Evolutionary conservation across 2,329 filamentous ascomycete species (phyloP), one percentile per base, ranked within the genome.

Genomic region (Dactylellina parvicollis): DNA sequence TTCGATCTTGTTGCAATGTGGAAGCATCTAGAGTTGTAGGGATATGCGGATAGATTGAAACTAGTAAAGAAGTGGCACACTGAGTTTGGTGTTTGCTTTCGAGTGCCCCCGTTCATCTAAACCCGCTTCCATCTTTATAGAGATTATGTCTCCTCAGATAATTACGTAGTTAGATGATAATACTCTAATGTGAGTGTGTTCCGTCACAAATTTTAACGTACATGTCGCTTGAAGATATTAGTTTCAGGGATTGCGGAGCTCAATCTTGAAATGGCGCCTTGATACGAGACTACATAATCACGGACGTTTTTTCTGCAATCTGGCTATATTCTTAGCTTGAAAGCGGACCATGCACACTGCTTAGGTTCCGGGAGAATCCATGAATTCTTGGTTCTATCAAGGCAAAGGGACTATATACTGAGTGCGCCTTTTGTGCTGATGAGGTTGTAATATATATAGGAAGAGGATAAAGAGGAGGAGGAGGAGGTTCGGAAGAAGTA

Each of bases 361-460:
- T 46, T 16, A 52, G 24, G n/a, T 52, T 69, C 64, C 64, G 60
- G 69, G 61, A 65, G 69, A 59, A 73, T 66, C 44, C 60, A 66
- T 66, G 60, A 73, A 73, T 73, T 57, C 60, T 73, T 73, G 60
- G 65, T 73, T 73, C 69, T 73, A 73, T 73, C 52, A 50, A 73
- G 46, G 54, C 46, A 55, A 57, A 55, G 57, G 52, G 69, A 65
- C 69, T 73, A 73, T 73, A 60, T 66, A 73, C 60, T 73, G 60
- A 66, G 49, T 73, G 30, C 60, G 69, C 69, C 69, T 73, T 73
- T 64, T 56, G 42, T 60, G 69, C 60, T 66, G 69, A 65, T 73
- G 69, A 73, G 69, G 69, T 42, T 64, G 59, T 36, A 50, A 47
- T 60, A 73, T 66, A 61, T 61, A 73, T 65, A 66, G 30, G 36